Percentiles rank a stretch among this genome's conserved stretches.
These are phyloP conservation scores for Chlamydomonas reinhardtii DNA, from an alignment of 163 green algal genomes.

Conservation along the genomic window DNA sequence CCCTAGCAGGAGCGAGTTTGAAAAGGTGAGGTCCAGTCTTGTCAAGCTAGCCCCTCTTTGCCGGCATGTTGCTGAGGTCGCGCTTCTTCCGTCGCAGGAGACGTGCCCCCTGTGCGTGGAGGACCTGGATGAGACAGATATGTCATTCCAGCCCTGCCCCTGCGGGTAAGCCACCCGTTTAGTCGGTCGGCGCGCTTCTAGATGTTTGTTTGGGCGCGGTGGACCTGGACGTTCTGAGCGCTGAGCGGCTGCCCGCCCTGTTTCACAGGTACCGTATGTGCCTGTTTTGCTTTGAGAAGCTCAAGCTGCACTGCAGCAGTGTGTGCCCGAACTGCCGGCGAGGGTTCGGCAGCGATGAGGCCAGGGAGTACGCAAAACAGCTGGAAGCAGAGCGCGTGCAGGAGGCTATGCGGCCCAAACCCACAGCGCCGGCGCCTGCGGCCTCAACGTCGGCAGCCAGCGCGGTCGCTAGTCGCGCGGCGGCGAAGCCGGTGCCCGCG, in stretches of 20 bases:
- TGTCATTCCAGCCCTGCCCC: slow-evolving; percentile 74
- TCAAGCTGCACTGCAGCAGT: slow-evolving; percentile 72
- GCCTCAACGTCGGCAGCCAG: not conserved
- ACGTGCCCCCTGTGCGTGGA: slow-evolving; percentile 73
- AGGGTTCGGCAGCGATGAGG: slow-evolving; percentile 66
- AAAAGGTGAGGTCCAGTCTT: not conserved
- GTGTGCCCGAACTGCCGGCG: slow-evolving; percentile 74
- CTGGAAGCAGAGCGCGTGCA: slow-evolving; percentile 20
- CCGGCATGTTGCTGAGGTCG: slow-evolving; percentile 6
- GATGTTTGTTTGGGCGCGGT: too few species aligned
- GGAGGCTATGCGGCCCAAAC: slow-evolving; percentile 8
- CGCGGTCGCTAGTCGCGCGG: not conserved
- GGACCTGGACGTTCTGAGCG: too few species aligned
- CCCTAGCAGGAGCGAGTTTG: not conserved
- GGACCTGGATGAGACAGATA: slow-evolving; percentile 72
- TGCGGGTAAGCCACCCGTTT: slow-evolving; percentile 69
- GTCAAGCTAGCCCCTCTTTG: not conserved
- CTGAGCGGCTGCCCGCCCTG: too few species aligned
- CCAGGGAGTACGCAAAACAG: slow-evolving; percentile 50
- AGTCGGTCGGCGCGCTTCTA: too few species aligned
- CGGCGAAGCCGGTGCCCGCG: not conserved
- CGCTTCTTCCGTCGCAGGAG: not conserved
- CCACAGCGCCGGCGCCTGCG: not conserved
- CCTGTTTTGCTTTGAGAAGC: slow-evolving; percentile 75
- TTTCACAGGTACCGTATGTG: slow-evolving; percentile 78